Evolutionary conservation across 2,329 filamentous ascomycete species (phyloP), one percentile per base, ranked within the genome.

Genomic region (Leptographium wingfieldii): DNA sequence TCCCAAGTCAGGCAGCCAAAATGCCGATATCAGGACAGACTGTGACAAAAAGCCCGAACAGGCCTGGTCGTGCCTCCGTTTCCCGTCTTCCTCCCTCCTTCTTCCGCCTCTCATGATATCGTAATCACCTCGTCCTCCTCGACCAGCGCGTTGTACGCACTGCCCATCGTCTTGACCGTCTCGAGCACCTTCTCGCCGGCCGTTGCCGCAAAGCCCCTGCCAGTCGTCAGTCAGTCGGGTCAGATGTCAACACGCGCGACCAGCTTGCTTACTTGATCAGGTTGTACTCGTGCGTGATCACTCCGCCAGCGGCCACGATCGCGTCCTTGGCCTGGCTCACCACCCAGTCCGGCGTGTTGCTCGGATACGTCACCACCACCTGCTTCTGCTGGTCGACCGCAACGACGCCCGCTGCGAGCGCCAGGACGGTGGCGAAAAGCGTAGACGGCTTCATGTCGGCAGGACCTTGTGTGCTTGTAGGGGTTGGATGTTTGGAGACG

Each of bases 351-450:
- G 90, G 86, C 16, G 84, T 87, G 55, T 82, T 78, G 57, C 84
- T 76, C 29, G 87, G 83, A 69, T 90, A 96, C 68, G 81, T 89
- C 68, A 96, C 79, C 66, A 96, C 85, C 64, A 95, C 83, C 43
- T 83, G 82, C 72, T 90, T 89, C 69, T 85, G 80, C 63, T 77
- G 76, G 60, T 86, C 86, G 67, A 88, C 79, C 63, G 82, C 84
- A 62, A 83, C 70, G 35, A 79, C 77, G 63, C 83, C 77, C 57
- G 87, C 74, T 61, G 84, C 71, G 63, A 83, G 74, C 59, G 85
- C 73, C 51, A 87, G 73, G 57, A 83, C 71, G 59, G 82, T 73
- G 63, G 81, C 69, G 66, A 86, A 67, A 62, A 80, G 69, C 19
- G 77, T 65, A 62, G 75, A 70, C 66, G 85, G 74, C 74, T 81